Evolutionary conservation across 1,284 basidiomycete genomes (phyloP), one percentile per base, ranked within the genome.

Genomic region (Ustilago nuda): DNA sequence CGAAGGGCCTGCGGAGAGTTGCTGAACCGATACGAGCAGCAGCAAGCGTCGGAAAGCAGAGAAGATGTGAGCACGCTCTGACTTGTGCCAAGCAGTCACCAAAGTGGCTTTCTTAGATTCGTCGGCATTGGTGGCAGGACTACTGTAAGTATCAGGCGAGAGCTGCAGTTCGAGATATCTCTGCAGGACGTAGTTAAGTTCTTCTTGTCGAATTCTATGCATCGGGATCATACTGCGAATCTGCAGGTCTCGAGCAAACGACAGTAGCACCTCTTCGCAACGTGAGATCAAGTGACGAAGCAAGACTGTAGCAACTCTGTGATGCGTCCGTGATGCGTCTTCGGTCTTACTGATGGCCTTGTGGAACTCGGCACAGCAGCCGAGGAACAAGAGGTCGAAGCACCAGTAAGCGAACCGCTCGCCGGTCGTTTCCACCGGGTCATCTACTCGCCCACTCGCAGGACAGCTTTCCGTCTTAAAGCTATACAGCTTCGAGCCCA

Each of bases 391-490:
- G 30, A 96, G 87, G 81, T 97, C 94, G 71, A 98, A 92, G 78
- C 93, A 94, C 94, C 95, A 98, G 87, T 94, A 97, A 8, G 92
- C 92, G 82, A 95, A 94, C 9, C 92, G 88, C 86, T 98, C 95
- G 54, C 93, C 89, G 0, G 92, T 90, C 89, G 89, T 32, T 87
- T 87, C 60, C 0, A 51, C 17, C 2, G 76, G 66, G 13, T 72
- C 70, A 19, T 72, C 70, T 2, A 64, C 64, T 32, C 50, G 87
- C 77, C 8, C 71, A 36, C 64, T 9, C 66, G 65, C 37, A 66
- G 15, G 36, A 5, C 6, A 0, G 27, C 45, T 15, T 6, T 56
- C 62, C 4, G 58, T 45, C 33, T 71, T 56, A 9, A 66, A 66
- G 46, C 37, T 67, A 55, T 93, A 92, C 33, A 98, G 86, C 9